Conservation (phyloP, 495 filamentous ascomycete species). For the Thermothielavioides terrestris region DNA sequence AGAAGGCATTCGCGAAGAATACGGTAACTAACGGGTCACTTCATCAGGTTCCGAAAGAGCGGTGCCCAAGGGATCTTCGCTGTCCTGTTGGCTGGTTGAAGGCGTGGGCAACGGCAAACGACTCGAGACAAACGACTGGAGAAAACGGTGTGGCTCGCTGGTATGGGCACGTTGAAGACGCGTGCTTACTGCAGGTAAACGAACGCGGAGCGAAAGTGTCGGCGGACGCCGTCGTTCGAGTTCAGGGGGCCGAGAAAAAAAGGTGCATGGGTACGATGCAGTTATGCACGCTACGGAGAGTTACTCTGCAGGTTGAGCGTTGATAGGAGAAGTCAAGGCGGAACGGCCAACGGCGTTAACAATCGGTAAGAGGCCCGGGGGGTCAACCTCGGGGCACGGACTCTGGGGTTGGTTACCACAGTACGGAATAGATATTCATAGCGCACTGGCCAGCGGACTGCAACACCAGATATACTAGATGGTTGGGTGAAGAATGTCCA, state of each 20-base stretch:
- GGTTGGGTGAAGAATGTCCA: too few species aligned
- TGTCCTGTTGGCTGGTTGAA: background rate
- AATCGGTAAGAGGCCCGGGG: conserved; percentile 4
- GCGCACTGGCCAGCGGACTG: background rate
- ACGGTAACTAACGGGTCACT: conserved; percentile 3
- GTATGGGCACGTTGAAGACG: background rate
- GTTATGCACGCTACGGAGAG: background rate
- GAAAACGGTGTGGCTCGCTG: background rate
- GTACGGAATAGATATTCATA: too few species aligned
- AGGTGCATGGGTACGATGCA: conserved; percentile 7
- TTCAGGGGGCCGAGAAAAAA: conserved; percentile 14
- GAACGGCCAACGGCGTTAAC: too few species aligned
- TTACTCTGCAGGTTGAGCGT: conserved; percentile 3
- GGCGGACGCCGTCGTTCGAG: conserved; percentile 11
- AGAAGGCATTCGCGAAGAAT: conserved; percentile 13
- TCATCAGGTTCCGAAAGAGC: background rate
- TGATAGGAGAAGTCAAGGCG: conserved; percentile 6
- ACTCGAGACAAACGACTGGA: too few species aligned
- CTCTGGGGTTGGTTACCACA: conserved; percentile 9
- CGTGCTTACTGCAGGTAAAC: background rate
- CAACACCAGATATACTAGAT: too few species aligned
- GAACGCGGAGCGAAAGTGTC: conserved; percentile 4
- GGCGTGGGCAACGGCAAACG: background rate
- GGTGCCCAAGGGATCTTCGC: conserved; percentile 2
- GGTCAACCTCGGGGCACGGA: conserved; percentile 6